Conservation (phyloP, 345 rosid species). For the Murraya koenigii region DNA sequence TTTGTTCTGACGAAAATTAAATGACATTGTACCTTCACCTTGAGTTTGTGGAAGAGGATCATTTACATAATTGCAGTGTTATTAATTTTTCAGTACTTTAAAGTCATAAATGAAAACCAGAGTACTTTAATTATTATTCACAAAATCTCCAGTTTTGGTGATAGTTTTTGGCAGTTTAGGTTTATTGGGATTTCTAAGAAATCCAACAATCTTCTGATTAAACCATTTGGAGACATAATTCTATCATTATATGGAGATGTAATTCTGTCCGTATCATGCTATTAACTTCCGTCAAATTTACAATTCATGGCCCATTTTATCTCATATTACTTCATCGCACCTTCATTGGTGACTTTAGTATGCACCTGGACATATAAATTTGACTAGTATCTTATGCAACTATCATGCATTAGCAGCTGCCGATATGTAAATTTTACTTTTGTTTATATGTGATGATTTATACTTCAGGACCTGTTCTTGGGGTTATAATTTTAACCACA, state of each 20-base stretch:
- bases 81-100: not conserved
- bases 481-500: not conserved
- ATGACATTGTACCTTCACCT: not conserved
- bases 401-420: not conserved
- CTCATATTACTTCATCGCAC: not conserved
- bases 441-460: not conserved
- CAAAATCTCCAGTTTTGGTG: not conserved
- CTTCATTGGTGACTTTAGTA: not conserved
- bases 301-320: not conserved
- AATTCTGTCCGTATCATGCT: not conserved
- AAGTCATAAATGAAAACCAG: not conserved
- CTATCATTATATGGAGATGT: not conserved
- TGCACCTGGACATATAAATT: not conserved
- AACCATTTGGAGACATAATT: not conserved
- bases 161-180: conserved; percentile 1
- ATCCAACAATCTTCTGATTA: not conserved
- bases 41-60: not conserved
- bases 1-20: not conserved
- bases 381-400: not conserved
- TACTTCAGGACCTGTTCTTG: not conserved
- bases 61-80: not conserved
- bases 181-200: not conserved
- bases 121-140: not conserved
- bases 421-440: not conserved
- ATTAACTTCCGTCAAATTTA: not conserved